phyloP scores from a whole-genome alignment of 202 grass and related monocot genomes.

The Setaria italica region DNA sequence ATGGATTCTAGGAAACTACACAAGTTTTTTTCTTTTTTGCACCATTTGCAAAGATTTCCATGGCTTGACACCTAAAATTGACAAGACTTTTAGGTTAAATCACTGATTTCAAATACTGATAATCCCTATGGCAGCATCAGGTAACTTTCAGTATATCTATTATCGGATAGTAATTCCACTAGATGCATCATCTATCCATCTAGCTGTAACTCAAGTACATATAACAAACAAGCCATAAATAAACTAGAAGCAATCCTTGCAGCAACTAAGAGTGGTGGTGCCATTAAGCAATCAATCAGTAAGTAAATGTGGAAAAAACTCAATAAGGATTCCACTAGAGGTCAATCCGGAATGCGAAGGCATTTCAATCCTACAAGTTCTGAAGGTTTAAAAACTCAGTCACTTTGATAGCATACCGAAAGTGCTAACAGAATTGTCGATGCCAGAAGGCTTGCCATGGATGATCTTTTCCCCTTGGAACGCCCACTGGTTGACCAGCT shows the following conservation, averaged over 20 bases:
- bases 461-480: constrained; percentile 94
- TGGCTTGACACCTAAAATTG: not conserved
- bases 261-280: not conserved
- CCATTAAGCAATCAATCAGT: not conserved
- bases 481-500: constrained; percentile 56
- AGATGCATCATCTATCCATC: constrained; percentile 33
- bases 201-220: not conserved
- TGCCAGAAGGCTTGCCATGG: constrained; percentile 93
- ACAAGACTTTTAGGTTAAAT: not conserved
- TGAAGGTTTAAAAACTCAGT: not conserved
- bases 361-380: not conserved
- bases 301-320: not conserved
- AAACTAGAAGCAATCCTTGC: constrained; percentile 9
- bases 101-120: not conserved
- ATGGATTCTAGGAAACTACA: not conserved
- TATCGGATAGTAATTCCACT: not conserved
- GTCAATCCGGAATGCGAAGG: not conserved
- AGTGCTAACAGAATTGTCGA: constrained; percentile 87
- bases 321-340: not conserved
- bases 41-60: not conserved
- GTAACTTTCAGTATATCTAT: not conserved
- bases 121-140: constrained; percentile 12
- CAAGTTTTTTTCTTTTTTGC: not conserved
- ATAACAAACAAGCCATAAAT: constrained; percentile 5
- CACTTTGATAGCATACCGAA: constrained; percentile 55